These are phyloP conservation scores for Macrocybe gigantea DNA, from an alignment of 768 basidiomycete species.

Conservation along the genomic window DNA sequence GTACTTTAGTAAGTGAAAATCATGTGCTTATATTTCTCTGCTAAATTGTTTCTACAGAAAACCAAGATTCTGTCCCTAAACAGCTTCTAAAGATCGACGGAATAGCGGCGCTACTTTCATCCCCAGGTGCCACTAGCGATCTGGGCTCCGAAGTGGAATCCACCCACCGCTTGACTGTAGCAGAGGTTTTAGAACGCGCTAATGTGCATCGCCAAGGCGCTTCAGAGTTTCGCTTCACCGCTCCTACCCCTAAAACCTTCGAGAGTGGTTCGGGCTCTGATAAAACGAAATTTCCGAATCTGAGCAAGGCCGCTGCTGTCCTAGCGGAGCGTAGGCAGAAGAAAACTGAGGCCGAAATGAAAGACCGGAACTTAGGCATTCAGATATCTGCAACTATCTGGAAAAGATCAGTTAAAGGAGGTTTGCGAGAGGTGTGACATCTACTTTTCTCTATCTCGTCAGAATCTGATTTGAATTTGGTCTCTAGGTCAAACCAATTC, in stretches of 20 bases:
- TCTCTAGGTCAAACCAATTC: background rate
- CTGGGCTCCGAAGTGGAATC: background rate
- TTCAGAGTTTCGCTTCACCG: background rate
- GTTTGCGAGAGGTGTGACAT: background rate
- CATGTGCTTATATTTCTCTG: background rate
- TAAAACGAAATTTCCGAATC: background rate
- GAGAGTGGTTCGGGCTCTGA: background rate
- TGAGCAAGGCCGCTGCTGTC: background rate
- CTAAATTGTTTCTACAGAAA: background rate
- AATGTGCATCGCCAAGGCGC: background rate
- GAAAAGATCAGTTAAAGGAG: background rate
- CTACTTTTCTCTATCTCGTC: background rate
- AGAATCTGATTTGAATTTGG: background rate
- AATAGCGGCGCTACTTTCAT: too few species aligned
- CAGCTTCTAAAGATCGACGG: background rate
- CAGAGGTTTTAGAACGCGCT: background rate
- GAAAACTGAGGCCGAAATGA: background rate
- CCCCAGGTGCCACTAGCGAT: background rate
- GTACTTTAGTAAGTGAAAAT: background rate
- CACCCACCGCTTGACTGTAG: background rate
- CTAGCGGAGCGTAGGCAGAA: background rate
- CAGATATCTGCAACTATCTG: background rate
- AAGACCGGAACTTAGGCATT: background rate
- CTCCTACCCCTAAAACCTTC: background rate
- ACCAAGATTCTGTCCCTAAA: background rate